Percentiles rank a stretch among this genome's conserved stretches.
These are phyloP conservation scores for Neurospora africana DNA, from an alignment of 495 filamentous ascomycete species.

Conservation along the genomic window DNA sequence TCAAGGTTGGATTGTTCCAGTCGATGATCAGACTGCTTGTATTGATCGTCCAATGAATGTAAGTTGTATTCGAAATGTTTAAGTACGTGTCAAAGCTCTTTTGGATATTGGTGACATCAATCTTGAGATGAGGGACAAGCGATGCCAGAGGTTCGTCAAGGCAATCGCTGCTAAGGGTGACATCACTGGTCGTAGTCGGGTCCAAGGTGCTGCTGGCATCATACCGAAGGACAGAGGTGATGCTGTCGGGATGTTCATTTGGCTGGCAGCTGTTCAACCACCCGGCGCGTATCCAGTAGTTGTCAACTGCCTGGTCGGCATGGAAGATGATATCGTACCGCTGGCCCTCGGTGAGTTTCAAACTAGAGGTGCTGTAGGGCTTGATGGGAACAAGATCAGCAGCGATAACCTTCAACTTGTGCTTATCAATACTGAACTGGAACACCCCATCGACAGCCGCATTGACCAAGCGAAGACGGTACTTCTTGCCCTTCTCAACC, in stretches of 20 bases:
- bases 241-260: constrained; percentile 32
- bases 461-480: constrained; percentile 46
- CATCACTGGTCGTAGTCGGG: constrained; percentile 23
- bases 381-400: constrained; percentile 41
- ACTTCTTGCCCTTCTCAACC: constrained; percentile 30
- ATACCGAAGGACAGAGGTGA: constrained; percentile 50
- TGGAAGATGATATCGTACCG: constrained; percentile 57
- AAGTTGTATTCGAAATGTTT: background rate
- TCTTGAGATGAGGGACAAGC: constrained; percentile 21
- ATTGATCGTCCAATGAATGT: constrained; percentile 29
- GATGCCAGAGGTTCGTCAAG: constrained; percentile 19
- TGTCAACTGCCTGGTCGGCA: constrained; percentile 36
- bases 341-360: constrained; percentile 54
- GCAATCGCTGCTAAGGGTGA: constrained; percentile 10
- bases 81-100: background rate
- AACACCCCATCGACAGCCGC: constrained; percentile 28
- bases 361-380: constrained; percentile 35
- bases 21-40: constrained; percentile 18
- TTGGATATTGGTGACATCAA: constrained; percentile 19
- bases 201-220: constrained; percentile 18
- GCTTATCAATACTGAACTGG: constrained; percentile 37
- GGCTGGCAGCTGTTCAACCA: constrained; percentile 34
- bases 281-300: constrained; percentile 46
- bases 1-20: constrained; percentile 23
- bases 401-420: constrained; percentile 41